Base-by-base conservation (phyloP, 768 basidiomycete genomes). In the Strobilomyces dryophilus region DNA sequence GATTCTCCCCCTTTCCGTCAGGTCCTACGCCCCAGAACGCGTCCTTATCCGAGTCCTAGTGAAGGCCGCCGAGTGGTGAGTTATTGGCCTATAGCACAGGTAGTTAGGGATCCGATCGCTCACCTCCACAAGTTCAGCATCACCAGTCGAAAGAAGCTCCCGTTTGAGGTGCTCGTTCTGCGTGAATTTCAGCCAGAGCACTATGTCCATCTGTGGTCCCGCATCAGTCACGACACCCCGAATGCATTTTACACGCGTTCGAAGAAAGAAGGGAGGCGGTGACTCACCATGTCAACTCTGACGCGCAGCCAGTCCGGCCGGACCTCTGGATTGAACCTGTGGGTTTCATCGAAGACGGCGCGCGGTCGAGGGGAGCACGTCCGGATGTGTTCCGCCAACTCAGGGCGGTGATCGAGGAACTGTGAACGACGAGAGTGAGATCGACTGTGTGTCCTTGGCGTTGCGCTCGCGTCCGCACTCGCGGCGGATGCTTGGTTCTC, bases 21-120 rank as follows among this genome's bases (percentile, higher is more conserved):
- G 61, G 61, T 44, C 76, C 74, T 51, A 73, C 55, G 27, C 74
- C 76, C 74, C 75, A 77, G 57, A 75, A 74, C 43, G 69, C 63
- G 54, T 76, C 74, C 47, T 66, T 65, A 61, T 64, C 62, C 1
- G 65, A 65, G 49, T 64, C 60, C 58, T 65, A 50, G 34, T 31
- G 56, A 58, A 35, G 48, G 52, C 52, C 39, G 41, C 44, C 55
- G 44, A 45, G 58, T 60, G 50, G 27, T 44, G 29, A 60, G 61
- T 54, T 52, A 45, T 36, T 29, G n/a, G 17, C 32, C 34, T 45
- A 32, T 46, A 39, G 52, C 26, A 46, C 27, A 20, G 43, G 46
- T 44, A 20, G 29, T 8, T 20, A 41, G 34, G 8, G 54, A 40
- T 26, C 26, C n/a, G 53, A 59, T 62, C 56, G 46, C 74, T 69